phyloP scores from a whole-genome alignment of 805 yeast species.

The Candida peoriensis region DNA sequence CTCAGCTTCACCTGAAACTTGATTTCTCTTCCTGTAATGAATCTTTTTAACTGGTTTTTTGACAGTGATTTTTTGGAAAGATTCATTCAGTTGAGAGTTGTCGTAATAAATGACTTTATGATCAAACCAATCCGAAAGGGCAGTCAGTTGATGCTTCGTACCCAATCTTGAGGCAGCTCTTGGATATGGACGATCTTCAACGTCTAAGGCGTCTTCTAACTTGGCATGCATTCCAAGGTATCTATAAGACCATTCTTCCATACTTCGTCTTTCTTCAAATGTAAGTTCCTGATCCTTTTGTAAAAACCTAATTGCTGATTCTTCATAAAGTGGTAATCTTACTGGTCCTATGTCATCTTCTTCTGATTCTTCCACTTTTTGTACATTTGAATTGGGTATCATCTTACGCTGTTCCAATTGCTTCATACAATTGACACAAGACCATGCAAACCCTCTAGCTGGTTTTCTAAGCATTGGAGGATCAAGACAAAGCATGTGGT shows the following conservation, averaged over 20 bases:
- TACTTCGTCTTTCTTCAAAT: constrained; percentile 42
- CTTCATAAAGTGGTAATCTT: constrained; percentile 48
- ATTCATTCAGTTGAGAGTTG: constrained; percentile 14
- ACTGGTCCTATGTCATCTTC: constrained; percentile 1
- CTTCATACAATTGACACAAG: constrained; percentile 75
- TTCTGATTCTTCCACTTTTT: constrained; percentile 3
- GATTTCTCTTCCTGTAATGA: constrained; percentile 21
- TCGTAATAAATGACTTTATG: constrained; percentile 68
- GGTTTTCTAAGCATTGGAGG: constrained; percentile 82
- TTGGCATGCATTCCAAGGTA: constrained; percentile 73
- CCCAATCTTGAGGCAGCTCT: constrained; percentile 77
- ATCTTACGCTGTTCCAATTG: constrained; percentile 23
- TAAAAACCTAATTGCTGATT: constrained; percentile 49
- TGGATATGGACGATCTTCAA: constrained; percentile 76
- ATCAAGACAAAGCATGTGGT: constrained; percentile 79
- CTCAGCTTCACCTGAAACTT: constrained; percentile 16
- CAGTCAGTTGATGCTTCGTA: constrained; percentile 64
- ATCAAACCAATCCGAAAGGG: constrained; percentile 58
- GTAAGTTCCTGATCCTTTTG: constrained; percentile 37
- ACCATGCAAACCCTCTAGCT: constrained; percentile 85
- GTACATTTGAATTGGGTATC: constrained; percentile 12
- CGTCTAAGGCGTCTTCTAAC: constrained; percentile 71
- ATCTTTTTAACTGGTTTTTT: constrained; percentile 21
- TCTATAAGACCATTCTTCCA: constrained; percentile 79
- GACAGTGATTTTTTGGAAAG: constrained; percentile 12